Percentiles rank a stretch among this genome's conserved stretches.
phyloP scores from a whole-genome alignment of 1,139 yeast genomes.

The Blastobotrys proliferans region DNA sequence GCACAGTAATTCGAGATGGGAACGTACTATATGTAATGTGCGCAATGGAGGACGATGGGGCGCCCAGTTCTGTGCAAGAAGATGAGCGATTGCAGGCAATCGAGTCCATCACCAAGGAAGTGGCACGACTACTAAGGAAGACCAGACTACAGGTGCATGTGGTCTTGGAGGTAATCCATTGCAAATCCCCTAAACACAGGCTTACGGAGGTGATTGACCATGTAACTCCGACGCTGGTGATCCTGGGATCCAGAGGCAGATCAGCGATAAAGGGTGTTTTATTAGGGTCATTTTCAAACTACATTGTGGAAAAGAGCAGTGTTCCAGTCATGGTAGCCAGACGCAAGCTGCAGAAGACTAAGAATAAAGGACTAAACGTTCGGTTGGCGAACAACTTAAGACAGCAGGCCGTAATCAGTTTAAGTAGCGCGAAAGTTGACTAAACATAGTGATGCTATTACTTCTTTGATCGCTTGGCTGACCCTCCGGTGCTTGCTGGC shows the following conservation, averaged over 20 bases:
- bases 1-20: constrained; percentile 80
- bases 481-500: not conserved
- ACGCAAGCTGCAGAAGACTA: constrained; percentile 71
- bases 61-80: constrained; percentile 37
- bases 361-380: constrained; percentile 46
- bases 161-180: constrained; percentile 72
- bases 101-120: constrained; percentile 56
- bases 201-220: constrained; percentile 79
- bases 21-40: constrained; percentile 77
- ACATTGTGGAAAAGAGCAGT: constrained; percentile 68
- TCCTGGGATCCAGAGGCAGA: constrained; percentile 78
- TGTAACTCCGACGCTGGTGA: constrained; percentile 75
- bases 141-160: constrained; percentile 77
- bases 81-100: constrained; percentile 52
- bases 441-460: constrained; percentile 13
- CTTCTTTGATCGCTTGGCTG: not conserved
- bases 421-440: constrained; percentile 29
- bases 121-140: constrained; percentile 55
- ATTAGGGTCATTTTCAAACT: constrained; percentile 71
- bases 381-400: constrained; percentile 41
- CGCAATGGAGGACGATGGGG: constrained; percentile 61
- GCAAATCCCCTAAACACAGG: constrained; percentile 83
- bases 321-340: constrained; percentile 93
- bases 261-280: constrained; percentile 73
- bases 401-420: constrained; percentile 22